Evolutionary conservation across 208 protist species (phyloP).

Genomic region (Crithidia thermophila): DNA sequence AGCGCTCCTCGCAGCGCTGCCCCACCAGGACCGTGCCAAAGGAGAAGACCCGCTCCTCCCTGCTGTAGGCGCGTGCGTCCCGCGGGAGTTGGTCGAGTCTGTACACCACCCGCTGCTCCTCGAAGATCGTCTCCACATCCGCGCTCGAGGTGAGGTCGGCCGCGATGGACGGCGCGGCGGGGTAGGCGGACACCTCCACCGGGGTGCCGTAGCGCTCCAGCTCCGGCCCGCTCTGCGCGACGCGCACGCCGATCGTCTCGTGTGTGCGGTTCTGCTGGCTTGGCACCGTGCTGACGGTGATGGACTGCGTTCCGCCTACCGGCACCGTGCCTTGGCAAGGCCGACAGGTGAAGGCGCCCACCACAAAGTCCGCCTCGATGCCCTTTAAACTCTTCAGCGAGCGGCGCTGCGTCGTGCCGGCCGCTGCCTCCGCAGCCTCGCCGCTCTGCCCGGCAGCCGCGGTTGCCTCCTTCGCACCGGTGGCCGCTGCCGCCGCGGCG

Average conservation of each 20-base stretch:
- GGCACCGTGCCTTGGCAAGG: conserved; percentile 70
- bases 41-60: conserved; percentile 91
- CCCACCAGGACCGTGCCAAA: conserved; percentile 93
- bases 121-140: conserved; percentile 95
- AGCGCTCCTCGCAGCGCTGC: conserved; percentile 83
- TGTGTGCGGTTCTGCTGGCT: conserved; percentile 43
- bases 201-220: conserved; percentile 69
- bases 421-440: background rate
- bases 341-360: conserved; percentile 81
- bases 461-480: background rate
- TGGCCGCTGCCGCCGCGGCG: conserved; percentile 4
- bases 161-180: conserved; percentile 93
- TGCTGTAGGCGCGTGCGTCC: conserved; percentile 80
- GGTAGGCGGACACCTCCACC: conserved; percentile 93
- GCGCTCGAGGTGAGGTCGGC: conserved; percentile 78
- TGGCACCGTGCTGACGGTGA: conserved; percentile 86
- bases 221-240: conserved; percentile 88
- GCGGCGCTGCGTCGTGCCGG: background rate
- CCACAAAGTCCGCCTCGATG: conserved; percentile 41
- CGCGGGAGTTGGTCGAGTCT: conserved; percentile 75
- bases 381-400: conserved; percentile 19
- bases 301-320: conserved; percentile 54
- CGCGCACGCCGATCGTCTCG: conserved; percentile 90
- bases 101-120: conserved; percentile 96
- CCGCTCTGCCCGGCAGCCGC: background rate